Evolutionary conservation across 139 green algal species (phyloP).

Genomic region (Chlorella ohadii): DNA sequence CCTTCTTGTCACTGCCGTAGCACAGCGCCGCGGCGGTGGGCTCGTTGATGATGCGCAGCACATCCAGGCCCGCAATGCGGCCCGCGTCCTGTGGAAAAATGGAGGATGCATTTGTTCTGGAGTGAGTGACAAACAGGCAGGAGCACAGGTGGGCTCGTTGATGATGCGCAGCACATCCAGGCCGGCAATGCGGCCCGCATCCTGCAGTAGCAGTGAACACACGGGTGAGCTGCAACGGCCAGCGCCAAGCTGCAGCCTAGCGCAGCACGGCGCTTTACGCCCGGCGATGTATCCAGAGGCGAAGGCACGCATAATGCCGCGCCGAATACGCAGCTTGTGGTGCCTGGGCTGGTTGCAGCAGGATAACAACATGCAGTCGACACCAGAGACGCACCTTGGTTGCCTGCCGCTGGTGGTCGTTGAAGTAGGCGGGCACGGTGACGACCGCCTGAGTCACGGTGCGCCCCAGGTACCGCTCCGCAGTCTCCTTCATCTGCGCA

Average conservation of each 20-base stretch:
- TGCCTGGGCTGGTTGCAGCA: no score
- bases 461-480: slow-evolving; percentile 94
- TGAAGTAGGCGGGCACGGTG: slow-evolving; percentile 99
- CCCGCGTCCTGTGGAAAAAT: slow-evolving; percentile 76
- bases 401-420: slow-evolving; percentile 96
- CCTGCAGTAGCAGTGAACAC: slow-evolving; percentile 53
- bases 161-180: slow-evolving; percentile 82
- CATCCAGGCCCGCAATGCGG: slow-evolving; percentile 91
- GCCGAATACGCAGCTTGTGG: no score
- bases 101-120: background rate
- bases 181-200: slow-evolving; percentile 87
- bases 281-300: no score
- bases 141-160: background rate
- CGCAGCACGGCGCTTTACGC: no score
- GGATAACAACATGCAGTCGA: no score
- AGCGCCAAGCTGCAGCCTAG: no score
- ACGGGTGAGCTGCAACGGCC: no score
- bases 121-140: background rate
- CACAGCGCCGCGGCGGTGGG: slow-evolving; percentile 95
- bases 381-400: slow-evolving; percentile 76
- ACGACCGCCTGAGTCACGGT: slow-evolving; percentile 92
- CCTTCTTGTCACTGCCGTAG: slow-evolving; percentile 98
- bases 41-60: slow-evolving; percentile 99
- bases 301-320: no score
- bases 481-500: slow-evolving; percentile 94